A percentile compares a stretch with the other conserved stretches of the same genome.
phyloP scores from a whole-genome alignment of 306 rosid species.

The Lotus japonicus region DNA sequence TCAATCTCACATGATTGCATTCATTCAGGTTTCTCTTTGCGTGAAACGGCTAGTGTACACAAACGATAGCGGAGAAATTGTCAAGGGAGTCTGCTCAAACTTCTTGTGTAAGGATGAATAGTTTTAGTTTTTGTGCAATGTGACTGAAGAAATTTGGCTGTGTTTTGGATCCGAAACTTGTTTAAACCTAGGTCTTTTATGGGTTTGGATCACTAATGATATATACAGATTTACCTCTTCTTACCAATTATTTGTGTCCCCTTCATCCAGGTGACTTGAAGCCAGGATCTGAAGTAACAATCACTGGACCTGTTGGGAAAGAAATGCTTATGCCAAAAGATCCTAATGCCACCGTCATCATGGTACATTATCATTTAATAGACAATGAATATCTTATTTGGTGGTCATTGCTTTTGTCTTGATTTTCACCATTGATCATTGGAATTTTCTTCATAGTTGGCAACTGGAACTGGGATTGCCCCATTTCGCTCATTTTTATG shows the following conservation, averaged over 20 bases:
- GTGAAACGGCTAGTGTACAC: slow-evolving; percentile 94
- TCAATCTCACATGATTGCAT: neutral
- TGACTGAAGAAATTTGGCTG: neutral
- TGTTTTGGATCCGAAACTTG: neutral
- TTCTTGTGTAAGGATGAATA: slow-evolving; percentile 59
- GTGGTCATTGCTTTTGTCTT: neutral
- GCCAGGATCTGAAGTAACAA: slow-evolving; percentile 66
- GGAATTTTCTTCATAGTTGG: slow-evolving; percentile 47
- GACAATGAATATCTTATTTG: neutral
- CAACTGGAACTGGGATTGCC: slow-evolving; percentile 91
- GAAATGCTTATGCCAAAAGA: slow-evolving; percentile 96
- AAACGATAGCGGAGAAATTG: slow-evolving; percentile 75
- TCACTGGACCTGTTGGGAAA: slow-evolving; percentile 88
- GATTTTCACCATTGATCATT: slow-evolving; percentile 10
- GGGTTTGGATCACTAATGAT: neutral
- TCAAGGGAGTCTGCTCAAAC: slow-evolving; percentile 91
- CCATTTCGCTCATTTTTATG: slow-evolving; percentile 81
- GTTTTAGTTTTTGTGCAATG: neutral
- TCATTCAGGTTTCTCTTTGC: slow-evolving; percentile 84
- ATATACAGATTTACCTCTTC: neutral
- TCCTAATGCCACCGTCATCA: slow-evolving; percentile 70
- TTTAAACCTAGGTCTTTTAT: neutral
- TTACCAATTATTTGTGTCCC: neutral
- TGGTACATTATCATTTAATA: slow-evolving; percentile 37
- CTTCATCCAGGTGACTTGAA: slow-evolving; percentile 68